phyloP scores from a whole-genome alignment of 495 filamentous ascomycete genomes.

The Aspergillus incahuasiensis region DNA sequence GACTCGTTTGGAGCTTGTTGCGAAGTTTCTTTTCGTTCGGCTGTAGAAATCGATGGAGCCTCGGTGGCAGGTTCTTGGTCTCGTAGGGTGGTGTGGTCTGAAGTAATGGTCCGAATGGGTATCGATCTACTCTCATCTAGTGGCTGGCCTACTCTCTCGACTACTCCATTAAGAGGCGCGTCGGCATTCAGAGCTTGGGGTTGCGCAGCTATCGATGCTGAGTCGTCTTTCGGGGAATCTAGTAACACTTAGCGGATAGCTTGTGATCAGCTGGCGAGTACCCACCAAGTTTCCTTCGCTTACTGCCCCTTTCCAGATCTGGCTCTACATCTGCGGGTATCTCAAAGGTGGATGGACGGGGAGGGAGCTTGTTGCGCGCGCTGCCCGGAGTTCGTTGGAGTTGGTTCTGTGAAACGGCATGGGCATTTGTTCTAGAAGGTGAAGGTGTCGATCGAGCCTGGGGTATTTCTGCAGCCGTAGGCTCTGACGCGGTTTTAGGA shows the following conservation, averaged over 20 bases:
- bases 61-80: background rate
- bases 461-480: background rate
- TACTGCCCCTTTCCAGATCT: constrained; percentile 20
- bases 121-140: background rate
- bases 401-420: constrained; percentile 4
- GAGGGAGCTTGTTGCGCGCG: constrained; percentile 22
- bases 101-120: background rate
- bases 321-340: constrained; percentile 17
- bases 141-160: background rate
- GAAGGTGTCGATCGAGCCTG: background rate
- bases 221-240: constrained; percentile 12
- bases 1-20: background rate
- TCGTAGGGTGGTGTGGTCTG: background rate
- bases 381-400: constrained; percentile 18
- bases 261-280: background rate
- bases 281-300: constrained; percentile 31
- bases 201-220: constrained; percentile 6
- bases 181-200: background rate
- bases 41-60: background rate
- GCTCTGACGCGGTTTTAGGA: background rate
- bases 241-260: constrained; percentile 1
- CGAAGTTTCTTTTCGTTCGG: background rate
- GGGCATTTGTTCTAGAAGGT: background rate
- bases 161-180: constrained; percentile 10
- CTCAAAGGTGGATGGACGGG: constrained; percentile 23